phyloP scores from a whole-genome alignment of 495 filamentous ascomycete species.

The Xylaria grammica region DNA sequence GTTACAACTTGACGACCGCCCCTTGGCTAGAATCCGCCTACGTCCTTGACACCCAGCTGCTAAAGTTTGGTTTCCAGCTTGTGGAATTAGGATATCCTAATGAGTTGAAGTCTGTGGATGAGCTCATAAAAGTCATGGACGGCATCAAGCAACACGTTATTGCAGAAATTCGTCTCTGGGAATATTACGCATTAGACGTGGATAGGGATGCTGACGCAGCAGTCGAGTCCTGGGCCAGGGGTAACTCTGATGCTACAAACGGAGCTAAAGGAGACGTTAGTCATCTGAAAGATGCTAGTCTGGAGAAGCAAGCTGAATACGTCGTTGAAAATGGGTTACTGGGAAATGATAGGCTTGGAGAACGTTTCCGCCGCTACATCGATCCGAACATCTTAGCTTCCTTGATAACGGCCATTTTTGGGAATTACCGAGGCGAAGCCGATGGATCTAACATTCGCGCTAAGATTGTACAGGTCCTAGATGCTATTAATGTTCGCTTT shows the following conservation, averaged over 20 bases:
- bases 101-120: conserved; percentile 69
- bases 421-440: conserved; percentile 62
- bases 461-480: conserved; percentile 67
- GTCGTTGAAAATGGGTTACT: conserved; percentile 63
- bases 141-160: conserved; percentile 81
- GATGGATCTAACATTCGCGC: conserved; percentile 54
- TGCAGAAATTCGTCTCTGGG: conserved; percentile 79
- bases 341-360: conserved; percentile 73
- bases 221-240: conserved; percentile 71
- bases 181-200: conserved; percentile 87
- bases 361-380: conserved; percentile 72
- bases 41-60: conserved; percentile 81
- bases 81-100: conserved; percentile 72
- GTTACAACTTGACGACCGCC: conserved; percentile 91
- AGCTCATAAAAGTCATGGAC: conserved; percentile 84
- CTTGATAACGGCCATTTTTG: conserved; percentile 70
- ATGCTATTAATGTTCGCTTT: conserved; percentile 84
- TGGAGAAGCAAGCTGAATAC: conserved; percentile 59
- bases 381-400: conserved; percentile 72
- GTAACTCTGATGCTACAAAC: conserved; percentile 54
- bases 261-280: conserved; percentile 47
- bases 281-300: conserved; percentile 44
- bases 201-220: conserved; percentile 71
- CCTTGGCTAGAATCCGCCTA: conserved; percentile 91
- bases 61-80: conserved; percentile 76